Percentiles rank a stretch among this genome's conserved stretches.
phyloP scores from a whole-genome alignment of 805 yeast genomes.

The Maudiozyma bulderi region DNA sequence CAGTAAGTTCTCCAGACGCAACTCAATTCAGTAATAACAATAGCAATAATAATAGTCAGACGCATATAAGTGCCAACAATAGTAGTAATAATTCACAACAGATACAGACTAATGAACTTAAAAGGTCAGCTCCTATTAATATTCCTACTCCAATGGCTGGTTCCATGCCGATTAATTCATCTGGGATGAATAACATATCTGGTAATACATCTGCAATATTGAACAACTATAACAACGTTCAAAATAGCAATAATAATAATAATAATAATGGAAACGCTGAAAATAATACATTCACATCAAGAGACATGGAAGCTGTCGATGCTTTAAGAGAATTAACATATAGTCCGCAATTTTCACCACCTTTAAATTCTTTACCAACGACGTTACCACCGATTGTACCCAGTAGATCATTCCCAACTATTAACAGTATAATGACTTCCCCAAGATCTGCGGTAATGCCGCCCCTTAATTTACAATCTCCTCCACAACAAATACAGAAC shows the following conservation, averaged over 20 bases:
- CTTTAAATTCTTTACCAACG: not conserved
- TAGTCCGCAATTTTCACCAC: constrained; percentile 10
- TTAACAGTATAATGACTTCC: constrained; percentile 2
- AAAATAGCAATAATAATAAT: not conserved
- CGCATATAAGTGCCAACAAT: not conserved
- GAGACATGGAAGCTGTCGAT: constrained; percentile 23
- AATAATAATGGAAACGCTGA: not conserved
- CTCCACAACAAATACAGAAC: not conserved
- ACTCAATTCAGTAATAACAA: not conserved
- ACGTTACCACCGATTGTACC: constrained; percentile 2
- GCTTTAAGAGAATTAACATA: constrained; percentile 22
- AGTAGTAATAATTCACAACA: not conserved
- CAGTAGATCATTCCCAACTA: constrained; percentile 3
- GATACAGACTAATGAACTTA: not conserved
- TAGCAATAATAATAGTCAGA: too few relatives aligned
- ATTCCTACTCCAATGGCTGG: not conserved
- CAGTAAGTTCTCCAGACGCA: not conserved
- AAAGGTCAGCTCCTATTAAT: not conserved
- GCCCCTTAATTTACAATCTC: constrained; percentile 1
- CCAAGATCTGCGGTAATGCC: not conserved
- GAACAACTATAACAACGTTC: not conserved
- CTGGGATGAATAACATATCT: not conserved
- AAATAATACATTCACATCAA: constrained; percentile 5
- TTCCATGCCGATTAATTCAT: not conserved
- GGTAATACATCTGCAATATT: not conserved